Evolutionary conservation across 2,329 filamentous ascomycete genomes (phyloP), one percentile per base, ranked within the genome.

Genomic region (Aspergillus nomiae): DNA sequence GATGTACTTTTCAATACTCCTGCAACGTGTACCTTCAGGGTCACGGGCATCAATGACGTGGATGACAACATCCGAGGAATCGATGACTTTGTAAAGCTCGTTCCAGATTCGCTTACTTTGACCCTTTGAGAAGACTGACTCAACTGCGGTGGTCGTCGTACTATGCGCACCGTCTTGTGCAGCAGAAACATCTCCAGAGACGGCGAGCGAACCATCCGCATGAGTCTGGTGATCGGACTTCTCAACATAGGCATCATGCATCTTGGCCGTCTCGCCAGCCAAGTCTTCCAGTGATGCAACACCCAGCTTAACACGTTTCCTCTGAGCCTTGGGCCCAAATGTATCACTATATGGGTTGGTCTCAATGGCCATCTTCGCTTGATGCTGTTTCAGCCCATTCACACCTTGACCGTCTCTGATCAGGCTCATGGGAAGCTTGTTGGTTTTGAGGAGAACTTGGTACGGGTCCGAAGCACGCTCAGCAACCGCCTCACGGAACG

Each of bases 71-170:
- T 99, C 95, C 11, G 91, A 95, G 3, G 92, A 96, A 80, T 97
- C 94, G 65, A 97, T 95, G 72, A 95, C 93, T 80, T 96, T 96
- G 84, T 95, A 90, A 50, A 98, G 82, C 77, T 99, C 94, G 80
- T 98, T 98, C 94, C 92, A 97, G 70, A 97, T 97, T 69, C 95
- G 87, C 80, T 97, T 97, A 74, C 90, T 94, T 78, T 97, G 94
- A 21, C 95, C 95, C 81, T 98, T 98, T 70, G 87, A 90, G 80
- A 98, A 98, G 63, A 98, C 92, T 45, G 94, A 89, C 75, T 94
- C 92, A 69, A 89, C 85, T n/a, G 91, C 89, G 71, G 87, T 86
- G 8, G 87, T 84, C 16, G 68, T 63, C 12, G 60, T 63, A 48
- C 60, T 65, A 16, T 88, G 80, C 24, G 80, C 81, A 60, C 78